Percentiles rank a stretch among this genome's conserved stretches.
Evolutionary conservation across 441 rosid genomes (phyloP).

Genomic region (Gossypium davidsonii): DNA sequence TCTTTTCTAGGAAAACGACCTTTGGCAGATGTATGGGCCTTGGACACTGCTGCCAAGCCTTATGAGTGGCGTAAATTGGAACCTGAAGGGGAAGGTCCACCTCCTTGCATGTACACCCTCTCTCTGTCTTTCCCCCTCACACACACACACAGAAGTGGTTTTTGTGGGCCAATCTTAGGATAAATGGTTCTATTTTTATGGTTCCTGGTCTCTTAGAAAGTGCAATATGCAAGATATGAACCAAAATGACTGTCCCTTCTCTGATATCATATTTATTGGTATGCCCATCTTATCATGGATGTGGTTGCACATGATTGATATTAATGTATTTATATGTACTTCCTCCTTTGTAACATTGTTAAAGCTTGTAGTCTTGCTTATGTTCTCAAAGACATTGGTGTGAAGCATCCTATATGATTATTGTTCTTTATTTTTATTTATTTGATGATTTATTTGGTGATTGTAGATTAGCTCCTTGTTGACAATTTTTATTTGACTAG

Average conservation of each 20-base stretch:
- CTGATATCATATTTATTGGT: background rate
- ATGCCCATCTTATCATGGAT: background rate
- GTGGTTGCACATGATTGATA: background rate
- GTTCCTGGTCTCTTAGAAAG: background rate
- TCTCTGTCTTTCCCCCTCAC: conserved; percentile 9
- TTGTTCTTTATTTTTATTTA: conserved; percentile 2
- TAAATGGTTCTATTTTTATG: background rate
- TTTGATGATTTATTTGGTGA: background rate
- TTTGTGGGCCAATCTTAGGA: background rate
- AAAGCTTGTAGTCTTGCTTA: background rate
- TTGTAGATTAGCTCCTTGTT: conserved; percentile 12
- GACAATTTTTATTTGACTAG: conserved; percentile 38
- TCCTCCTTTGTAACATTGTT: background rate
- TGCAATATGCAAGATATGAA: conserved; percentile 3
- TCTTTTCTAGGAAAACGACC: conserved; percentile 79
- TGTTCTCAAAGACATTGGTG: background rate
- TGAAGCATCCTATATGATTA: background rate
- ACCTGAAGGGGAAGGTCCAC: conserved; percentile 99
- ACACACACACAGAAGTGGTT: background rate
- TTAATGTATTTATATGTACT: background rate
- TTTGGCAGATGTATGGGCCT: conserved; percentile 98
- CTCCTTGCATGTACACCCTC: conserved; percentile 90
- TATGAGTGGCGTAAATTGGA: conserved; percentile 99
- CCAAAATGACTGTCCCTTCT: background rate
- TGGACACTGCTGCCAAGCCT: conserved; percentile 99